Evolutionary conservation across 306 rosid species (phyloP).

Genomic region (Cicer pinnatifidum): DNA sequence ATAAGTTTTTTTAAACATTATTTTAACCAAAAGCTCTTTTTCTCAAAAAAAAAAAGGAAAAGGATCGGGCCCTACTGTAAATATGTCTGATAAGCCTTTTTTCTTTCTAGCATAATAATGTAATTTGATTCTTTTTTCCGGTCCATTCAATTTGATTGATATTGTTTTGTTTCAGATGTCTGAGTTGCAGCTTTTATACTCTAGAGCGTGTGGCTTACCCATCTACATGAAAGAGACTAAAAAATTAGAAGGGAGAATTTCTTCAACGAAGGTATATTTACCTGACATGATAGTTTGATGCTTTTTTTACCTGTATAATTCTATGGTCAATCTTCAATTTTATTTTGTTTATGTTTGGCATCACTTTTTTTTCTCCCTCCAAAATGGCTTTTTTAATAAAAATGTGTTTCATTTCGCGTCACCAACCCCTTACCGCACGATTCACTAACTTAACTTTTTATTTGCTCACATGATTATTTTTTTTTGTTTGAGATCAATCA

Average conservation of each 20-base stretch:
- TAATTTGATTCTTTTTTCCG: slow-evolving; percentile 44
- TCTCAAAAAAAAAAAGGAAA: neutral
- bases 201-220: slow-evolving; percentile 69
- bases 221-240: slow-evolving; percentile 64
- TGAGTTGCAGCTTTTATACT: slow-evolving; percentile 76
- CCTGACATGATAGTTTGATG: slow-evolving; percentile 15
- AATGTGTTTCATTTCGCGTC: neutral
- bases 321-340: slow-evolving; percentile 15
- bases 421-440: neutral
- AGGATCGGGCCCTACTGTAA: neutral
- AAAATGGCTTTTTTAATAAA: neutral
- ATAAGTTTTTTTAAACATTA: neutral
- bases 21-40: slow-evolving; percentile 3
- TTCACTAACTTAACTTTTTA: slow-evolving; percentile 10
- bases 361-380: neutral
- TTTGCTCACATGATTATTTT: slow-evolving; percentile 39
- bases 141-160: slow-evolving; percentile 46
- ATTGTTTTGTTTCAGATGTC: slow-evolving; percentile 64
- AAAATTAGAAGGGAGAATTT: slow-evolving; percentile 60
- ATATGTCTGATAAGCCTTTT: slow-evolving; percentile 17
- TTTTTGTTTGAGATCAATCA: slow-evolving; percentile 44
- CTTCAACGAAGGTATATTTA: slow-evolving; percentile 61
- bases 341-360: slow-evolving; percentile 11
- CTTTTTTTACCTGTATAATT: neutral
- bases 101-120: slow-evolving; percentile 33